phyloP scores from a whole-genome alignment of 108 stramenopile species.

The Cyclotella cryptica region DNA sequence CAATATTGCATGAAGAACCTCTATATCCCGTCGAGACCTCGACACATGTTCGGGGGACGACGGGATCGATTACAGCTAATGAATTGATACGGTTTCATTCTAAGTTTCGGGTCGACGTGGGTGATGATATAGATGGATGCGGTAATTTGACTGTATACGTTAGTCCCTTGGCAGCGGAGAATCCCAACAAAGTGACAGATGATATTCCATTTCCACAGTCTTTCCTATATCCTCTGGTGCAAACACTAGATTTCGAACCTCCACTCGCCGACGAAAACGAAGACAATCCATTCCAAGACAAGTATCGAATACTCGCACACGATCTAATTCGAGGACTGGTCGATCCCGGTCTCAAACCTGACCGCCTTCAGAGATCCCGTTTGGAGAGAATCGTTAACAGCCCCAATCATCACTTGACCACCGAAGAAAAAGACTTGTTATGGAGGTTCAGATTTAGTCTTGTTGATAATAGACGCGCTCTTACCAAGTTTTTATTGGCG shows the following conservation, averaged over 20 bases:
- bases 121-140: constrained; percentile 11
- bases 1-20: constrained; percentile 84
- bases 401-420: constrained; percentile 83
- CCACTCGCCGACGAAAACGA: constrained; percentile 51
- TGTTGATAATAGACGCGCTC: constrained; percentile 91
- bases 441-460: constrained; percentile 97
- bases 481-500: constrained; percentile 94
- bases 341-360: constrained; percentile 96
- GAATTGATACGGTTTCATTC: constrained; percentile 70
- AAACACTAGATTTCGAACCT: constrained; percentile 76
- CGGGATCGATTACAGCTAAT: constrained; percentile 74
- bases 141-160: constrained; percentile 30
- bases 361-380: constrained; percentile 76
- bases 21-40: constrained; percentile 65
- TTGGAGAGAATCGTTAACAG: constrained; percentile 88
- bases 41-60: constrained; percentile 59
- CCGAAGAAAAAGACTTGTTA: constrained; percentile 94
- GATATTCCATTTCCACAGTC: constrained; percentile 26
- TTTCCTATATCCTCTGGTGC: constrained; percentile 55
- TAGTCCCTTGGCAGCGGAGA: constrained; percentile 35
- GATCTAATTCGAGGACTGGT: constrained; percentile 92
- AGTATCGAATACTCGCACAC: constrained; percentile 94
- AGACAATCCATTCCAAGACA: constrained; percentile 92
- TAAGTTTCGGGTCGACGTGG: constrained; percentile 28
- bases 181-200: constrained; percentile 33